A percentile compares a stretch with the other conserved stretches of the same genome.
phyloP scores from a whole-genome alignment of 75 land plant genomes.

The Sequoiadendron giganteum region DNA sequence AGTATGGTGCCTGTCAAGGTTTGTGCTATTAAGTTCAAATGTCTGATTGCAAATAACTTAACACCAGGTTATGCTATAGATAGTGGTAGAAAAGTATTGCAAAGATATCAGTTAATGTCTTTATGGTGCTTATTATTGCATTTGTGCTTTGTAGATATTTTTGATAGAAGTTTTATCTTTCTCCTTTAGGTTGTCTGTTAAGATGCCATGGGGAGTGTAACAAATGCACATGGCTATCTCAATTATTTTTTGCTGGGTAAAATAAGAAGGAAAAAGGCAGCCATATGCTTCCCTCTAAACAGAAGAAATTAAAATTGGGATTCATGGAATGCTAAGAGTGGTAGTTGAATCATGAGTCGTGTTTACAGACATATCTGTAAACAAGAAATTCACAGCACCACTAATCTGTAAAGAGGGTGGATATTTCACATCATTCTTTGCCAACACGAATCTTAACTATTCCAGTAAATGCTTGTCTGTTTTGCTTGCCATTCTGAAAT shows the following conservation, averaged over 20 bases:
- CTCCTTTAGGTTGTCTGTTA: background rate
- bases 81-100: background rate
- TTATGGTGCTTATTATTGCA: background rate
- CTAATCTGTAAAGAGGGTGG: no score
- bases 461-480: no score
- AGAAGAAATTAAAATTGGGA: no score
- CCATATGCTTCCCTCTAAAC: no score
- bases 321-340: no score
- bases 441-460: no score
- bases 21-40: conserved; percentile 13
- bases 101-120: background rate
- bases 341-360: no score
- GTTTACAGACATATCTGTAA: background rate
- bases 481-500: no score
- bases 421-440: no score
- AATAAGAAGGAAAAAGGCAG: no score
- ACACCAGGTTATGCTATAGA: background rate
- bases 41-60: background rate
- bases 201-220: background rate
- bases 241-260: no score
- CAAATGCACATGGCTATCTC: background rate
- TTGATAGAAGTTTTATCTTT: background rate
- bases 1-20: conserved; percentile 95
- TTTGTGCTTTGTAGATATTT: background rate
- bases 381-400: no score